phyloP scores from a whole-genome alignment of 768 basidiomycete genomes.

The Tephrocybe sp. region DNA sequence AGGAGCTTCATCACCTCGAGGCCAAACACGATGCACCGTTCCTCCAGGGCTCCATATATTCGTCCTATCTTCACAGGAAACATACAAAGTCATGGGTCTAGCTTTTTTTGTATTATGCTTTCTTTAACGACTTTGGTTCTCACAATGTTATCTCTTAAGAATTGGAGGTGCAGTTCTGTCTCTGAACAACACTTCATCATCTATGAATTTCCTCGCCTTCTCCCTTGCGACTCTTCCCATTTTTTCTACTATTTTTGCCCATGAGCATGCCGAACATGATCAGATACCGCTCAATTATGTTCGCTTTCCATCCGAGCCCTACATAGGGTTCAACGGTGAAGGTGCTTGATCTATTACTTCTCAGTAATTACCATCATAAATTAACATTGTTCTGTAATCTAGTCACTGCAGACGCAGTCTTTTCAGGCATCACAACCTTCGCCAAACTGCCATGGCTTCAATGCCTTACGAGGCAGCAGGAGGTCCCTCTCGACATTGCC shows the following conservation, averaged over 20 bases:
- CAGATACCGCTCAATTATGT: constrained; percentile 71
- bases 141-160: neutral
- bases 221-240: constrained; percentile 18
- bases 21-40: constrained; percentile 40
- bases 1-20: constrained; percentile 43
- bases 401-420: constrained; percentile 79
- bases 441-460: constrained; percentile 85
- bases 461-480: constrained; percentile 65
- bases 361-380: neutral
- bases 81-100: constrained; percentile 2
- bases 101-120: neutral
- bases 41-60: neutral
- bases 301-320: constrained; percentile 66
- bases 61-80: neutral
- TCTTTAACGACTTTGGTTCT: neutral
- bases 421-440: constrained; percentile 83
- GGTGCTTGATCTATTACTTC: constrained; percentile 27
- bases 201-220: constrained; percentile 14
- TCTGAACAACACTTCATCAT: neutral
- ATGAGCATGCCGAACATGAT: constrained; percentile 41
- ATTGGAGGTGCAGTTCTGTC: neutral
- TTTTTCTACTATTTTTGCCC: constrained; percentile 26
- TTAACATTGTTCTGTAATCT: neutral
- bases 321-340: constrained; percentile 55
- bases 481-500: constrained; percentile 73